Base-by-base conservation (phyloP, 2,329 filamentous ascomycete species). In the Microdochium bolleyi region DNA sequence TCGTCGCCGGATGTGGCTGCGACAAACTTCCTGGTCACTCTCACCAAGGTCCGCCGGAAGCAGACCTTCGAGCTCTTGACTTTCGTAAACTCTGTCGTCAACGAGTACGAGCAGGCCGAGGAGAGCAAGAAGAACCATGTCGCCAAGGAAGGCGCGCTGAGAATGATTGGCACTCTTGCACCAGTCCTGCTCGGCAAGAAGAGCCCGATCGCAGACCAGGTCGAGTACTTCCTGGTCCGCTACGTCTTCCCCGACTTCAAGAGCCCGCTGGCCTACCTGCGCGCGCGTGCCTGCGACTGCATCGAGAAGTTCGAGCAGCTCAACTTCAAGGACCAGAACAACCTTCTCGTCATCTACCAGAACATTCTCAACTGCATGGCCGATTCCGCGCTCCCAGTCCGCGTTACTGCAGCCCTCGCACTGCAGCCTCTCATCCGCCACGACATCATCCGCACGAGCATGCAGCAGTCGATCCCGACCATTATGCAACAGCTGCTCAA, bases 401-500 rank as follows among this genome's bases (percentile, higher is more conserved):
- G 94, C 60, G 92, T 99, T 24, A 94, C 95, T 60, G 94, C 94
- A 19, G 90, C 94, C 10, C 82, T 99, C 54, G 92, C 94, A 46
- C 80, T 99, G 52, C 94, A 99, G 70, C 92, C 94, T 44, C 81
- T 99, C 41, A 99, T 99, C 65, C 83, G 94, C 58, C 94, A 99
- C 72, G 92, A 97, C 61, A 81, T 94, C 51, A 96, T 99, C 64
- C 87, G 92, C 53, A 87, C 85, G 41, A 94, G 89, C 70, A 97
- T 99, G 94, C 92, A 96, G 72, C 85, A 92, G 64, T 96, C 92
- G 68, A 99, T 99, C 60, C 92, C 94, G 16, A 95, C 95, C 64
- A 97, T 99, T 64, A 99, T 99, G 94, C 95, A 97, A 72, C 92
- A 99, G 71, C 80, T 99, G 14, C 79, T 99, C 52, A 97, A 97